Base-by-base conservation (phyloP, 768 basidiomycete species). In the Mycena sanguinolenta region DNA sequence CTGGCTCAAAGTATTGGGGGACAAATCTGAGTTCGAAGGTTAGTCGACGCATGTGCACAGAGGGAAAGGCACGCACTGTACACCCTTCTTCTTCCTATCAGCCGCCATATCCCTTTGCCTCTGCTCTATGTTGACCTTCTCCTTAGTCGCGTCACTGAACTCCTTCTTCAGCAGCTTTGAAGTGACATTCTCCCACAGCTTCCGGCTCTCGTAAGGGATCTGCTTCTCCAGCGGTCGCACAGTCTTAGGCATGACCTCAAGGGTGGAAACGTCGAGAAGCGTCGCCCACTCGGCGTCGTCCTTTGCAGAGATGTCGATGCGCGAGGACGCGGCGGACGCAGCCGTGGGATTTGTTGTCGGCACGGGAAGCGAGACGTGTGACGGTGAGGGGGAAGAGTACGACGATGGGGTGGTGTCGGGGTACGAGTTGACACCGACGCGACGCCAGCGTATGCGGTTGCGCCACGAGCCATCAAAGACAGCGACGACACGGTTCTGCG, bases 41-140 rank as follows among this genome's bases (percentile, higher is more conserved):
- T 19, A 16, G 16, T 25, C 42, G 23, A 25, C 9, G 52, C 27
- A 39, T 1, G 38, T 46, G 50, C 23, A 60, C n/a, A 39, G 59
- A 63, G 12, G 25, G 42, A 34, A 36, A 17, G 16, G 50, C 8
- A 92, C 95, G 84, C 76, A 97, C 95, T 88, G 86, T 34, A 89
- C 79, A 21, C 92, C 94, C 66, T 89, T 92, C 79, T 86, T 88
- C 85, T 95, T 97, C 81, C 95, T 86, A 79, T 95, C 94, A 14
- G 92, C 93, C 8, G 96, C 94, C 36, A 90, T 88, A 69, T 98
- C 96, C 59, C 98, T 84, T 85, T 99, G 98, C 77, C 79, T 88
- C 87, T 99, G 97, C 82, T 99, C 98, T 65, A 99, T 97, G 6
- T 81, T 80, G 61, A 96, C 88, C 86, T 99, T 99, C 83, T 93